Evolutionary conservation across 1,139 yeast species (phyloP).

Genomic region (Oligophagozyma castellii): DNA sequence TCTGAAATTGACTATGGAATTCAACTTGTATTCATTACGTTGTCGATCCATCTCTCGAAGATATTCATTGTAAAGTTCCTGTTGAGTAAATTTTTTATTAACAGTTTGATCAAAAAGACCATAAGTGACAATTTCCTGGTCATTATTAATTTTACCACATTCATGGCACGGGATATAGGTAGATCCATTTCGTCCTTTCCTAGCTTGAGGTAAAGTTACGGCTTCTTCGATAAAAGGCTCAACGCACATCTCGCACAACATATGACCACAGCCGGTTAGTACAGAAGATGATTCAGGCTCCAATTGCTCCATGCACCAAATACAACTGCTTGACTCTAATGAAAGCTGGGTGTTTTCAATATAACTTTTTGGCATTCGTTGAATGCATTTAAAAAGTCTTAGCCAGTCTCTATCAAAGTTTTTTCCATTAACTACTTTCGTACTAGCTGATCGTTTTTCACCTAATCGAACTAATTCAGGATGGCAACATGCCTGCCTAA

Average conservation of each 20-base stretch:
- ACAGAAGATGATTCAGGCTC: constrained; percentile 34
- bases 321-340: constrained; percentile 33
- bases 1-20: constrained; percentile 19
- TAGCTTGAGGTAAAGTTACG: constrained; percentile 24
- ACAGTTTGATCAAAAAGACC: constrained; percentile 37
- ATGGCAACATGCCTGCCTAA: constrained; percentile 89
- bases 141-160: constrained; percentile 32
- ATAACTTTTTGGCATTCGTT: constrained; percentile 14
- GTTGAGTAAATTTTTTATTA: constrained; percentile 22
- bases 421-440: constrained; percentile 20
- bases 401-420: constrained; percentile 20
- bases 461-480: constrained; percentile 62
- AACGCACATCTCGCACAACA: constrained; percentile 50
- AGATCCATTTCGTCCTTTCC: constrained; percentile 26
- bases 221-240: constrained; percentile 34
- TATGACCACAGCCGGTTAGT: constrained; percentile 54
- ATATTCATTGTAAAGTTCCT: constrained; percentile 22
- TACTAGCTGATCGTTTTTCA: constrained; percentile 29
- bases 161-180: constrained; percentile 39
- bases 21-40: constrained; percentile 22
- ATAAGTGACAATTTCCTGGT: constrained; percentile 35
- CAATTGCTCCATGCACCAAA: constrained; percentile 52
- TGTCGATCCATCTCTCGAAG: constrained; percentile 16
- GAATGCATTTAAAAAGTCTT: constrained; percentile 17
- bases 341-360: constrained; percentile 22